Evolutionary conservation across 148 eudicot species (phyloP).

Genomic region (Bassia scoparia): DNA sequence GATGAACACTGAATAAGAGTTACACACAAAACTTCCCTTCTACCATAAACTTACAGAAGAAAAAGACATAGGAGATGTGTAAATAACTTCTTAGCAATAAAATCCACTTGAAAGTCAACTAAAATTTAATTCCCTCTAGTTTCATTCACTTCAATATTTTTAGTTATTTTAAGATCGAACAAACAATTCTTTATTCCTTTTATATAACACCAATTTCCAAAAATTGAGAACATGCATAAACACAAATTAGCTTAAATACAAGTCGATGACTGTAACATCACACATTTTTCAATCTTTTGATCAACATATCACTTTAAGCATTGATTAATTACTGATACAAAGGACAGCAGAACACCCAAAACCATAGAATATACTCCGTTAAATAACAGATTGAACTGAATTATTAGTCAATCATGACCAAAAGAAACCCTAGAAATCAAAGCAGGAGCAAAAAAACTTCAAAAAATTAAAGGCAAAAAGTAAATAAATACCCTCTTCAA

Average conservation of each 20-base stretch:
- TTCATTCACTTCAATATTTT: background rate
- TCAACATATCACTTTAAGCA: background rate
- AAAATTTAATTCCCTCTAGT: too few relatives aligned
- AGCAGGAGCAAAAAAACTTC: background rate
- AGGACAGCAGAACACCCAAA: background rate
- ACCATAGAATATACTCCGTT: too few relatives aligned
- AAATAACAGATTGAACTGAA: background rate
- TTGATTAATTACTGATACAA: background rate
- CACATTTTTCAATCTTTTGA: background rate
- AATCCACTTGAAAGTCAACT: background rate
- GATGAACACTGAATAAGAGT: background rate
- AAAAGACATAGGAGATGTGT: too few relatives aligned
- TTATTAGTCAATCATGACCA: background rate
- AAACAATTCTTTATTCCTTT: too few relatives aligned
- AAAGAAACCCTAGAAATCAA: conserved; percentile 25
- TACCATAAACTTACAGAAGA: too few relatives aligned
- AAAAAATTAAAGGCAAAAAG: background rate
- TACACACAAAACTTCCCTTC: background rate
- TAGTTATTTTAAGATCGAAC: too few relatives aligned
- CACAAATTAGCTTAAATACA: background rate
- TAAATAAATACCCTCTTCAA: conserved; percentile 59
- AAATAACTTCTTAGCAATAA: background rate
- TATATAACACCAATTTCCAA: background rate
- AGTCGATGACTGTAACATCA: background rate
- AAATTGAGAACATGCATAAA: background rate